Evolutionary conservation across 2,329 filamentous ascomycete genomes (phyloP), one percentile per base, ranked within the genome.

Genomic region (Shiraia sp.): DNA sequence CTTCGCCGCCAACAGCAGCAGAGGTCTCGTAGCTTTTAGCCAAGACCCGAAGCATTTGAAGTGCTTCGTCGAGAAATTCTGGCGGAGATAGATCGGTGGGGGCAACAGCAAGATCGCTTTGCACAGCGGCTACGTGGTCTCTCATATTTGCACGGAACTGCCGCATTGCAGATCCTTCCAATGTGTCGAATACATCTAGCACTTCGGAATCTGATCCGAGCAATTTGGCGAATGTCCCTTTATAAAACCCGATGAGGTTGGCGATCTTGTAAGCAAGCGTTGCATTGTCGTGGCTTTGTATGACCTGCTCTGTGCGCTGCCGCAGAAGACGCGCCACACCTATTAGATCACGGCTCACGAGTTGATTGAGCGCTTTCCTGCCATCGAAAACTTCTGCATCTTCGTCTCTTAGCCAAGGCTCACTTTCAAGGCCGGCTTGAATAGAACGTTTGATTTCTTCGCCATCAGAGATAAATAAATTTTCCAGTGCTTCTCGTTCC

Each of bases 21-120:
- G 91, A 95, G 1, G 87, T 87, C 53, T 95, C 90, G 61, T 91
- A 92, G 14, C 87, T 93, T 63, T 87, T 88, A 77, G 96, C 87
- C 36, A 97, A 85, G 5, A 82, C 78, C 25, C 79, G 81, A 7
- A 99, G 75, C 53, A 88, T 87, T 51, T 90, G 85, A 2, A 99
- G 75, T 5, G 90, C 86, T 41, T 95, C 87, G 26, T 83, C 75
- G 0, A 97, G 72, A 69, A 96, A 96, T 12, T 86, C 80, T 0
- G 92, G 92, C 0, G 88, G 83, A 0, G 82, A 82, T 2, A 95
- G 76, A 60, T 95, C 84, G n/a, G 79, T 71, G 1, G 90, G 83
- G 2, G 84, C 79, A 15, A 83, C 77, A 28, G 88, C 80, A 25
- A 88, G 80, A 42, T 93, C 84, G 24, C 78, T 79, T 54, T 93